phyloP scores from a whole-genome alignment of 2,329 filamentous ascomycete genomes.

The Calonectria pseudoturangicola region DNA sequence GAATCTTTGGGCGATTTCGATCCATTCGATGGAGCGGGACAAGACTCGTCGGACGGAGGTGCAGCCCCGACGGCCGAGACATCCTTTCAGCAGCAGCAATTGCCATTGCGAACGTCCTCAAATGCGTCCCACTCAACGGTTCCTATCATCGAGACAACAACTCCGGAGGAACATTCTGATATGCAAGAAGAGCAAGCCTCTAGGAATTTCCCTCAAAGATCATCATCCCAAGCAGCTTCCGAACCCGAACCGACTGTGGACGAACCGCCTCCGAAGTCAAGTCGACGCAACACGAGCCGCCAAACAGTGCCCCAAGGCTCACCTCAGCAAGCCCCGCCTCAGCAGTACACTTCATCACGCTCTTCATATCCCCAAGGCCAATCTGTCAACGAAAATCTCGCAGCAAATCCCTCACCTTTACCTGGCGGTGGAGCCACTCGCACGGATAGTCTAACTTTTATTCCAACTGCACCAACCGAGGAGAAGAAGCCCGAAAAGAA shows the following conservation, averaged over 20 bases:
- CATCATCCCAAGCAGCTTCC: slow-evolving; percentile 69
- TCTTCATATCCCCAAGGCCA: slow-evolving; percentile 54
- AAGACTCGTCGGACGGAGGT: slow-evolving; percentile 55
- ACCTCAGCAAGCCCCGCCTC: slow-evolving; percentile 54
- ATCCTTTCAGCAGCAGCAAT: slow-evolving; percentile 53
- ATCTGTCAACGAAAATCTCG: slow-evolving; percentile 55
- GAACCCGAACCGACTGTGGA: slow-evolving; percentile 55
- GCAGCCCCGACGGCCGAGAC: slow-evolving; percentile 49
- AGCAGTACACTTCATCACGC: slow-evolving; percentile 32
- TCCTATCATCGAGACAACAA: slow-evolving; percentile 79
- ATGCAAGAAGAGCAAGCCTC: slow-evolving; percentile 50
- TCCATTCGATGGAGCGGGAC: slow-evolving; percentile 65
- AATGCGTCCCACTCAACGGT: slow-evolving; percentile 51
- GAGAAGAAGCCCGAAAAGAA: slow-evolving; percentile 86
- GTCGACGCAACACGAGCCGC: slow-evolving; percentile 46
- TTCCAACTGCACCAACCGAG: slow-evolving; percentile 81
- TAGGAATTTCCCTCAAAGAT: slow-evolving; percentile 70
- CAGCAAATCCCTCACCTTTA: slow-evolving; percentile 75
- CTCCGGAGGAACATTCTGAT: slow-evolving; percentile 63
- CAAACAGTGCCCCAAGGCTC: slow-evolving; percentile 47
- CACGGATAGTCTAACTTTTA: slow-evolving; percentile 87
- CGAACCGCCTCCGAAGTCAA: slow-evolving; percentile 69
- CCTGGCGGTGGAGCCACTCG: slow-evolving; percentile 80
- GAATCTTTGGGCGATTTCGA: slow-evolving; percentile 66
- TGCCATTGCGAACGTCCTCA: slow-evolving; percentile 60